phyloP scores from a whole-genome alignment of 1,284 basidiomycete genomes.

The Neonothopanus nambi region DNA sequence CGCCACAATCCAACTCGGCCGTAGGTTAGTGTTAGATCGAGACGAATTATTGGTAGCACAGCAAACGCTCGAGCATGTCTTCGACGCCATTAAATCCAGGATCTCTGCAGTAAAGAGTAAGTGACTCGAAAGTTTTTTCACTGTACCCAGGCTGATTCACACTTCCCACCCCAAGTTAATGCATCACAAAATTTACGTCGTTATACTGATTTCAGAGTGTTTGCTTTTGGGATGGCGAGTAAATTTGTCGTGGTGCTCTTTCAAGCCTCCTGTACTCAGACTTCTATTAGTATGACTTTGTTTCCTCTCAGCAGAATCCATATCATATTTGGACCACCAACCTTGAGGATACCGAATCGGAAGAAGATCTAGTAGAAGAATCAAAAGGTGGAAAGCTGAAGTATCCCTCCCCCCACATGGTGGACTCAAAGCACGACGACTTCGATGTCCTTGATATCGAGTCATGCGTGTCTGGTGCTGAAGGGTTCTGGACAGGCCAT shows the following conservation, averaged over 20 bases:
- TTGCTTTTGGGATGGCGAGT: slow-evolving; percentile 16
- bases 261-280: no score
- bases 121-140: background rate
- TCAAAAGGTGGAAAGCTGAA: background rate
- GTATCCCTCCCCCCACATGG: background rate
- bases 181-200: no score
- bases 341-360: background rate
- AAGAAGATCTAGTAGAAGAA: background rate
- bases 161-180: no score
- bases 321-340: background rate
- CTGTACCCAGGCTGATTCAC: no score
- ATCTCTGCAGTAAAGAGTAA: slow-evolving; percentile 3
- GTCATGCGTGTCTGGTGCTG: background rate
- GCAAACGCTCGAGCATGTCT: slow-evolving; percentile 6
- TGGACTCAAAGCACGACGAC: background rate
- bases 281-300: no score
- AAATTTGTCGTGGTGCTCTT: no score
- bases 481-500: slow-evolving; percentile 14
- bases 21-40: slow-evolving; percentile 3
- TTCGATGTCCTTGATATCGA: slow-evolving; percentile 2
- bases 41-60: slow-evolving; percentile 7
- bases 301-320: no score
- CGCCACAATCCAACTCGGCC: background rate
- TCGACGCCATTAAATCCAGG: slow-evolving; percentile 5
- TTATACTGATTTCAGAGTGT: background rate